phyloP scores from a whole-genome alignment of 352 stramenopile species.

The Achlya hypogyna region DNA sequence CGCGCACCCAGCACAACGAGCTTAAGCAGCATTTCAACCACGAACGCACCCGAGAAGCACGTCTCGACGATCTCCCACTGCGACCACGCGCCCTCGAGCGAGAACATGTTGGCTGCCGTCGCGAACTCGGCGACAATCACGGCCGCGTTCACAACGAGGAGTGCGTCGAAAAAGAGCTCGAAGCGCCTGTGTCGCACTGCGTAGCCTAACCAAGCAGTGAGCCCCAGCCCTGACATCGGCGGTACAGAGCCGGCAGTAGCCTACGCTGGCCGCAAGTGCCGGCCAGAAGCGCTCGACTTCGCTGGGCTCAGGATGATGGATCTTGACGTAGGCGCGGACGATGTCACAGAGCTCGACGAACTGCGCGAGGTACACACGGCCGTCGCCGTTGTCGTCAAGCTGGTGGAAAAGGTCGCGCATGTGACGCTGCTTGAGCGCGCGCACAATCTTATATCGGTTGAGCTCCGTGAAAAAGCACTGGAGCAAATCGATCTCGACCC shows the following conservation, averaged over 20 bases:
- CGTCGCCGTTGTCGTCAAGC: constrained; percentile 23
- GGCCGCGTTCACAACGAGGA: constrained; percentile 24
- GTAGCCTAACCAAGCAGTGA: constrained; percentile 35
- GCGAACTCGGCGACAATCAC: constrained; percentile 43
- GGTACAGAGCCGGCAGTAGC: constrained; percentile 2
- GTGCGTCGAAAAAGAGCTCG: constrained; percentile 20
- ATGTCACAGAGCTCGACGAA: constrained; percentile 18
- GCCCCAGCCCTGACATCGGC: constrained; percentile 34
- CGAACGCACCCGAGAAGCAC: constrained; percentile 54
- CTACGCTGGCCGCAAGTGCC: background rate
- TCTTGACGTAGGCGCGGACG: constrained; percentile 1
- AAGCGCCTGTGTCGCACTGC: constrained; percentile 20
- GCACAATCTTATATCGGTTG: constrained; percentile 20
- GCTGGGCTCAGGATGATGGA: background rate
- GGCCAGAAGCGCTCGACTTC: background rate
- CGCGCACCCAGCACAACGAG: constrained; percentile 43
- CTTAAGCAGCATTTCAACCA: constrained; percentile 79
- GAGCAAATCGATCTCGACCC: constrained; percentile 28
- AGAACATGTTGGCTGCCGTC: constrained; percentile 18
- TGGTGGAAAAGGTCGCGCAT: constrained; percentile 24
- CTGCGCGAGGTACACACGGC: constrained; percentile 14
- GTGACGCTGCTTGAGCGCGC: constrained; percentile 7
- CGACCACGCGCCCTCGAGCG: constrained; percentile 17
- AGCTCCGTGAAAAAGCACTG: constrained; percentile 38
- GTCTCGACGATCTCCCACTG: constrained; percentile 49